Conservation (phyloP, 1,139 yeast species). For the Geotrichum restrictum region DNA sequence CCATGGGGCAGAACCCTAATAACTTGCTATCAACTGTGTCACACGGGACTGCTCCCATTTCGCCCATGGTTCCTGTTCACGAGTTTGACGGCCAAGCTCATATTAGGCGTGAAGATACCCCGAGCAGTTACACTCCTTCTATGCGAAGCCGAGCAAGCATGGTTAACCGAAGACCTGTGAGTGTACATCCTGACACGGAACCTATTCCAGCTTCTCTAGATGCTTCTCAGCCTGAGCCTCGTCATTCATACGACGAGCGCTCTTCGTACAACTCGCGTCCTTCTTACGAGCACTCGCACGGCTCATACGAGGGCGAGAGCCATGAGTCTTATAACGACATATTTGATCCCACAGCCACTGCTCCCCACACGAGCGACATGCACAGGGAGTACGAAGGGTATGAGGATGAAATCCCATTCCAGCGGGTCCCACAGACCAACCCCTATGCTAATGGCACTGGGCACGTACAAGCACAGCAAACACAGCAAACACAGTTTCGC, state of each 20-base stretch:
- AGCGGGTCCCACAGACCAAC: neutral
- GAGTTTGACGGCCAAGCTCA: neutral
- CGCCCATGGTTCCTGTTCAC: constrained; percentile 23
- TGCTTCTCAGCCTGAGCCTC: constrained; percentile 1
- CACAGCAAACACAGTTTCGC: neutral
- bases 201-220: neutral
- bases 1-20: constrained; percentile 36
- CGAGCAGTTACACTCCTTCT: neutral
- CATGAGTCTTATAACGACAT: constrained; percentile 20
- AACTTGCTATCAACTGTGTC: constrained; percentile 31
- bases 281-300: neutral
- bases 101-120: neutral
- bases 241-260: neutral
- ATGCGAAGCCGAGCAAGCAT: neutral
- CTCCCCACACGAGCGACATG: neutral
- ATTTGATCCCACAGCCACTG: constrained; percentile 28
- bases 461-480: too few relatives aligned
- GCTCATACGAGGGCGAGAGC: neutral
- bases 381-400: neutral
- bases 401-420: neutral
- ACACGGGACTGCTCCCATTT: constrained; percentile 31
- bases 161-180: neutral
- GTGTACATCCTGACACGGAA: neutral
- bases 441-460: neutral
- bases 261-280: neutral